Evolutionary conservation across 2,329 filamentous ascomycete genomes (phyloP).

Genomic region (Scorias spongiosa): DNA sequence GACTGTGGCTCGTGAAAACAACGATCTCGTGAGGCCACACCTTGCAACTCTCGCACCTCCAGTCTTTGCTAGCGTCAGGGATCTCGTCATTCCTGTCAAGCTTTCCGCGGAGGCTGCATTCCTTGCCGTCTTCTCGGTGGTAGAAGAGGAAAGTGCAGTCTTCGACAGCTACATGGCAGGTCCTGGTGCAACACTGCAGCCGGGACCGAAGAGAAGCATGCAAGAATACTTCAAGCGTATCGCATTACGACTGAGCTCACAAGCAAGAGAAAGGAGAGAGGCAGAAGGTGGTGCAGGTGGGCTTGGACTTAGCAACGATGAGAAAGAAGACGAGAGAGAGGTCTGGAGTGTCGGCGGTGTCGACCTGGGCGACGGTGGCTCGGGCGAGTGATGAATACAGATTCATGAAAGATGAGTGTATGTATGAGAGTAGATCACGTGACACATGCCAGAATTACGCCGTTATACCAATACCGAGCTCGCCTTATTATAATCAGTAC

Average conservation of each 20-base stretch:
- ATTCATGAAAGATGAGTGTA: too few relatives aligned
- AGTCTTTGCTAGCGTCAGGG: constrained; percentile 79
- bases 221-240: constrained; percentile 95
- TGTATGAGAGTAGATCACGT: too few relatives aligned
- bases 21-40: constrained; percentile 69
- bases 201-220: constrained; percentile 75
- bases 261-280: constrained; percentile 77
- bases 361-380: constrained; percentile 49
- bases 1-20: constrained; percentile 65
- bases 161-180: constrained; percentile 83
- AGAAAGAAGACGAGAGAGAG: constrained; percentile 86
- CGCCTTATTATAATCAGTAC: too few relatives aligned
- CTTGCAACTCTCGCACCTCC: constrained; percentile 64
- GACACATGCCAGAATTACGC: too few relatives aligned
- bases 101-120: constrained; percentile 90
- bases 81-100: constrained; percentile 88
- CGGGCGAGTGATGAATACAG: constrained; percentile 1
- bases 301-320: constrained; percentile 74
- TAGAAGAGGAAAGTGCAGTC: constrained; percentile 68
- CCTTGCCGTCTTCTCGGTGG: constrained; percentile 76
- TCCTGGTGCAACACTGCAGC: constrained; percentile 46
- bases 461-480: too few relatives aligned
- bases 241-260: constrained; percentile 65
- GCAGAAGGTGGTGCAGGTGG: constrained; percentile 83
- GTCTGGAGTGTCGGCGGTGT: constrained; percentile 91